Base-by-base conservation (phyloP, 352 stramenopile genomes). In the Globisporangium spinosum region DNA sequence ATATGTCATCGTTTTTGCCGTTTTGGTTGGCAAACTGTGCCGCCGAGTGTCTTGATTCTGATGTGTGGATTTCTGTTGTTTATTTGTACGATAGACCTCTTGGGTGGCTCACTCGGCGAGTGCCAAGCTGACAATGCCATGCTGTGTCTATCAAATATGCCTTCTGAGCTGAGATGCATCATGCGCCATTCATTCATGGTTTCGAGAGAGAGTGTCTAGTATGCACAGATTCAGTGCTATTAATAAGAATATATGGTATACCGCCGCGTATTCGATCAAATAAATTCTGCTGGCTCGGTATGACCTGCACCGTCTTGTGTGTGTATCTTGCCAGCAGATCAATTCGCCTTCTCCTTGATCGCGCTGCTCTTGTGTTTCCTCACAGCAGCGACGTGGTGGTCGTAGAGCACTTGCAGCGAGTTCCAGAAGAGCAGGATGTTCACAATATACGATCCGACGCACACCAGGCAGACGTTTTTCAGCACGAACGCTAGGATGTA, bases 401-500 rank as follows among this genome's bases (percentile, higher is more conserved):
- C 17, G 25, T 53, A 56, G 40, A 84, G 67, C 56, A 89, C 43
- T 29, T 70, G 64, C 15, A 85, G 47, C 49, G 78, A 82, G 49
- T 75, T 75, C 80, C 78, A 87, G 38, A 82, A 70, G 29, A 89
- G 65, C 9, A 58, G 56, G 0, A 63, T 56, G 57, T 83, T 90
- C 67, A 90, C 73, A 7, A 73, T 47, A 45, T 90, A 90, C n/a
- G 80, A 77, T 29, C 70, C 71, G 43, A 86, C 58, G 63, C 79
- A 89, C 64, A 90, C 77, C 53, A 90, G 17, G 25, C 82, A 90
- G 40, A 90, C 71, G 60, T 88, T 78, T 27, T 77, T 74, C 51
- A 89, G 64, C 38, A 89, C 73, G 51, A 89, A 84, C 38, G 65
- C 73, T 57, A 90, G 65, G 47, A 90, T 77, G 77, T 80, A 88